Percentiles rank a stretch among this genome's conserved stretches.
phyloP scores from a whole-genome alignment of 2,329 filamentous ascomycete species.

The Periglandula ipomoeae region DNA sequence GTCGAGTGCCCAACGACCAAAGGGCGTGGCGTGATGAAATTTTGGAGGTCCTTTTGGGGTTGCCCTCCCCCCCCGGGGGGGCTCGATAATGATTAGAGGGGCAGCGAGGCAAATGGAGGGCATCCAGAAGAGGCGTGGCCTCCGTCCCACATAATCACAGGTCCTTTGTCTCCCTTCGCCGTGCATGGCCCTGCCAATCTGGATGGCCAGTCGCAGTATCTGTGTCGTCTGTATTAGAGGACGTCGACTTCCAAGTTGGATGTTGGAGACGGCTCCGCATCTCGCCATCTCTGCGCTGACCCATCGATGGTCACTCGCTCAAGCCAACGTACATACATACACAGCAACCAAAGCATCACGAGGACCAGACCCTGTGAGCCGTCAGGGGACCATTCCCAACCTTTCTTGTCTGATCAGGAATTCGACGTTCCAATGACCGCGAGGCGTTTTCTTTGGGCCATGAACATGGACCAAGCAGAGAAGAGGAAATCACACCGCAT shows the following conservation, averaged over 20 bases:
- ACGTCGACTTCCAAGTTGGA: neutral
- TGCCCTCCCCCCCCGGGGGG: too few relatives aligned
- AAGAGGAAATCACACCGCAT: neutral
- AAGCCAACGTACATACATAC: neutral
- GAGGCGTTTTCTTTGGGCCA: neutral
- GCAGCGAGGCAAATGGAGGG: neutral
- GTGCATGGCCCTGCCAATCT: neutral
- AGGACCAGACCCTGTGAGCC: slow-evolving; percentile 4
- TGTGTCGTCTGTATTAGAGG: neutral
- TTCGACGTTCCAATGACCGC: neutral
- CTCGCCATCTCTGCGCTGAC: neutral
- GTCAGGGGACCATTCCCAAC: slow-evolving; percentile 1
- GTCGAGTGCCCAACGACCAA: neutral
- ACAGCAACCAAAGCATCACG: slow-evolving; percentile 1
- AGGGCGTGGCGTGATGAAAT: slow-evolving; percentile 8
- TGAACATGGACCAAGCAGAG: too few relatives aligned
- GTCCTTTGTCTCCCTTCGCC: neutral
- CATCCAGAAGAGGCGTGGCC: neutral
- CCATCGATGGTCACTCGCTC: neutral
- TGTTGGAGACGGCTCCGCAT: slow-evolving; percentile 3
- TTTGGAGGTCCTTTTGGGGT: slow-evolving; percentile 6
- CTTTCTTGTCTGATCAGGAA: neutral
- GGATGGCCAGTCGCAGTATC: neutral
- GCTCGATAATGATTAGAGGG: neutral
- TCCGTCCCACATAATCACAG: slow-evolving; percentile 5